A percentile compares a stretch with the other conserved stretches of the same genome.
These are phyloP conservation scores for Sphaerulina populicola DNA, from an alignment of 2,329 filamentous ascomycete species.

Conservation along the genomic window DNA sequence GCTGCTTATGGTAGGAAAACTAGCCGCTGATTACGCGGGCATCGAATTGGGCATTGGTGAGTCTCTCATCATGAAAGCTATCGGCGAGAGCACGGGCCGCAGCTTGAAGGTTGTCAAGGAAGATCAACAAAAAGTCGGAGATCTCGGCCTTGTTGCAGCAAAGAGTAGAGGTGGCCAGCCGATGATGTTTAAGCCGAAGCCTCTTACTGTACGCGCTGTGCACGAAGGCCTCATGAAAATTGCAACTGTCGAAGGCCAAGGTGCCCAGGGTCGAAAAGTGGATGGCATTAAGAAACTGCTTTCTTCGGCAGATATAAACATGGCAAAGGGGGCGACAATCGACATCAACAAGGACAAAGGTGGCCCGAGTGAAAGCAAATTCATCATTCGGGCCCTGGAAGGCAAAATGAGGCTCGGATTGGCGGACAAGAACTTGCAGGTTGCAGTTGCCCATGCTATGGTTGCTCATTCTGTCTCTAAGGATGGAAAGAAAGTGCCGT, in stretches of 20 bases:
- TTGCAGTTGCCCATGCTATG: conserved; percentile 81
- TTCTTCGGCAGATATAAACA: conserved; percentile 74
- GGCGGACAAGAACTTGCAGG: conserved; percentile 84
- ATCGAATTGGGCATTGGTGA: conserved; percentile 98
- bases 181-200: conserved; percentile 96
- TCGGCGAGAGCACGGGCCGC: conserved; percentile 86
- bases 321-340: conserved; percentile 56
- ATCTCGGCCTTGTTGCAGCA: conserved; percentile 85
- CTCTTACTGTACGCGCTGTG: conserved; percentile 76
- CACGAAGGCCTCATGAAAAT: conserved; percentile 82
- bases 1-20: conserved; percentile 93
- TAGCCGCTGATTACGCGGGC: conserved; percentile 91
- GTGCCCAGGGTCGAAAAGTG: conserved; percentile 83
- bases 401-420: conserved; percentile 87
- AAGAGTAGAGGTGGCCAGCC: conserved; percentile 92
- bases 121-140: conserved; percentile 93
- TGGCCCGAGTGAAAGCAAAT: conserved; percentile 90
- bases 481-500: conserved; percentile 59
- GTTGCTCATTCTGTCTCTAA: conserved; percentile 71
- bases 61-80: conserved; percentile 96
- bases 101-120: conserved; percentile 84
- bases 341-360: conserved; percentile 91
- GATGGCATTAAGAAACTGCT: conserved; percentile 92
- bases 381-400: conserved; percentile 82
- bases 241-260: conserved; percentile 76